These are phyloP conservation scores for Leccinum obscurum DNA, from an alignment of 768 basidiomycete species.

Conservation along the genomic window DNA sequence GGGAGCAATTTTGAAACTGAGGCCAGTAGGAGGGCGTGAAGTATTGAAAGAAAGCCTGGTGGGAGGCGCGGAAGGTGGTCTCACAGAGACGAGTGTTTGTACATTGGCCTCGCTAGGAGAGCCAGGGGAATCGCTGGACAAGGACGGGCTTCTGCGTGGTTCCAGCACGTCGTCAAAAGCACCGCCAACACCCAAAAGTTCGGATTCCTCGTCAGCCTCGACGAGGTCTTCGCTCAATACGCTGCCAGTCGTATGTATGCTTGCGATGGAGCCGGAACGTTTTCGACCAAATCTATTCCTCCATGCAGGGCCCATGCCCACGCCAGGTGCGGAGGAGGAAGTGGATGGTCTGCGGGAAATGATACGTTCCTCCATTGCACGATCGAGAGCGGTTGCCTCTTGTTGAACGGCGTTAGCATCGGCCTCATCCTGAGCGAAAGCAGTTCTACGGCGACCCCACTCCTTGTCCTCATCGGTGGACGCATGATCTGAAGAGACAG, in stretches of 20 bases:
- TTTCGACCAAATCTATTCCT: constrained; percentile 67
- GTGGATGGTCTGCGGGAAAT: constrained; percentile 70
- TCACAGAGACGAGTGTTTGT: constrained; percentile 26
- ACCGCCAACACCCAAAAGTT: constrained; percentile 66
- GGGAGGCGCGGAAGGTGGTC: constrained; percentile 56
- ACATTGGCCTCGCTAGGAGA: constrained; percentile 33
- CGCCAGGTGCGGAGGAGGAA: constrained; percentile 62
- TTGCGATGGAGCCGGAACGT: constrained; percentile 75
- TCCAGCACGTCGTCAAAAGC: constrained; percentile 50
- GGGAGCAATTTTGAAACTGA: constrained; percentile 49
- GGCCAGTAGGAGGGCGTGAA: constrained; percentile 47
- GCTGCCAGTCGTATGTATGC: constrained; percentile 64
- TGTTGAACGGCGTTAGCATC: constrained; percentile 63
- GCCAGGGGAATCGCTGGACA: constrained; percentile 37
- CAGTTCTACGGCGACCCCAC: constrained; percentile 69
- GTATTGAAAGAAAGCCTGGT: constrained; percentile 57
- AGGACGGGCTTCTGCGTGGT: constrained; percentile 35
- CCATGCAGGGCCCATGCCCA: constrained; percentile 71
- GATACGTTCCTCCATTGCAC: constrained; percentile 83
- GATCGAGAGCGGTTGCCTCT: constrained; percentile 82
- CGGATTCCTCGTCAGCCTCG: constrained; percentile 79
- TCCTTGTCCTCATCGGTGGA: constrained; percentile 73
- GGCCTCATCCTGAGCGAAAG: constrained; percentile 44
- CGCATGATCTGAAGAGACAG: constrained; percentile 53
- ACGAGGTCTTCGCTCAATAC: constrained; percentile 77